phyloP scores from a whole-genome alignment of 768 basidiomycete genomes.

The Naematelia encephala region DNA sequence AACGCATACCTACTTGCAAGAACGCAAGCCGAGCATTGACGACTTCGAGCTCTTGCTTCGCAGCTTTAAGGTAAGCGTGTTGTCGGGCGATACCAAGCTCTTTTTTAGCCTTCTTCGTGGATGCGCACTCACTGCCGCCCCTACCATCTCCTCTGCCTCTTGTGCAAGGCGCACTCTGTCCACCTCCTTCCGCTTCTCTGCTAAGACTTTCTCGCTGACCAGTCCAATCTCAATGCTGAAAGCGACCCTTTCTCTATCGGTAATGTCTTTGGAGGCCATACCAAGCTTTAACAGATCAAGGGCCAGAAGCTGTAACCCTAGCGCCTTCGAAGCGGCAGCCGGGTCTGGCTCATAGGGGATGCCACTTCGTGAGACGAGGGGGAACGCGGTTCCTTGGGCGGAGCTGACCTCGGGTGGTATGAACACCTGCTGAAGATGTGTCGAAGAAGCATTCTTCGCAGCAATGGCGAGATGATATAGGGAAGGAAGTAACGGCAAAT shows the following conservation, averaged over 20 bases:
- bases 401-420: conserved; percentile 20
- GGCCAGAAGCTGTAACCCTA: conserved; percentile 23
- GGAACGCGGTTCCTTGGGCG: not conserved
- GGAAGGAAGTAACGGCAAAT: not conserved
- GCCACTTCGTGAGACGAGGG: not conserved
- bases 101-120: not conserved
- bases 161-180: not conserved
- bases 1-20: conserved; percentile 10
- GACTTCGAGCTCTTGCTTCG: conserved; percentile 10
- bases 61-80: conserved; percentile 7
- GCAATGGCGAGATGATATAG: conserved; percentile 34
- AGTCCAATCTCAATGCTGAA: conserved; percentile 30
- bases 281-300: conserved; percentile 30
- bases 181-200: conserved; percentile 10
- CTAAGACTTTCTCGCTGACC: conserved; percentile 28
- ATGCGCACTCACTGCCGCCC: not conserved
- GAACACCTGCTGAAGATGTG: conserved; percentile 34
- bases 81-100: conserved; percentile 11
- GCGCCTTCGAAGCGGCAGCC: conserved; percentile 15
- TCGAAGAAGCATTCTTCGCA: conserved; percentile 24
- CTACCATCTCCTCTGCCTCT: not conserved
- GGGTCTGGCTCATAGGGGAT: conserved; percentile 16
- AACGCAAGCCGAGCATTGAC: conserved; percentile 15
- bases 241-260: conserved; percentile 29
- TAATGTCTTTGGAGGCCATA: conserved; percentile 14